phyloP scores from a whole-genome alignment of 2,329 filamentous ascomycete genomes.

The Beauveria asiatica region DNA sequence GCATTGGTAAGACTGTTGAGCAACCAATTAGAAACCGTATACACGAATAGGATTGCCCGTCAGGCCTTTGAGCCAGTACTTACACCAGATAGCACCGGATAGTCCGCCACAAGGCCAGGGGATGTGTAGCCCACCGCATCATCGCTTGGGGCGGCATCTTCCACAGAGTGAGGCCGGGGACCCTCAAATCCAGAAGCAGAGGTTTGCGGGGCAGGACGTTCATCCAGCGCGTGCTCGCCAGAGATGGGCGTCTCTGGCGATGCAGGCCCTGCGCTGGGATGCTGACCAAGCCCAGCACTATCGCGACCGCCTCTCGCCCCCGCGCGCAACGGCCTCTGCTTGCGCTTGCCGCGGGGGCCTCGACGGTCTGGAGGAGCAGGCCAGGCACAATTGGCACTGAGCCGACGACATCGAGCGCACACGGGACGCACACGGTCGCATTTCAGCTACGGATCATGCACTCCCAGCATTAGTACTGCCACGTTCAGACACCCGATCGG shows the following conservation, averaged over 20 bases:
- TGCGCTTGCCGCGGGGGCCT: neutral
- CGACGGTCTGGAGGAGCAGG: slow-evolving; percentile 1
- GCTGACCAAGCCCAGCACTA: neutral
- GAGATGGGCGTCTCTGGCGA: neutral
- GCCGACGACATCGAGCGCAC: neutral
- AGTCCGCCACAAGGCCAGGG: neutral
- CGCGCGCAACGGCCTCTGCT: neutral
- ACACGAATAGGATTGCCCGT: too few relatives aligned
- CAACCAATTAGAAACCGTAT: neutral
- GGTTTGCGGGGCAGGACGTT: neutral
- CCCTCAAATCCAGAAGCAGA: neutral
- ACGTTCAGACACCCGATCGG: neutral
- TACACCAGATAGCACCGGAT: neutral
- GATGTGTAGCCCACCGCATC: neutral
- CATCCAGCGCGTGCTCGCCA: too few relatives aligned
- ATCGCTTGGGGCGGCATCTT: neutral
- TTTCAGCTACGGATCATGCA: neutral
- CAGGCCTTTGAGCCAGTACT: neutral
- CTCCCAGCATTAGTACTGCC: neutral
- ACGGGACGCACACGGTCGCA: neutral
- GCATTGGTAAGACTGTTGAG: neutral
- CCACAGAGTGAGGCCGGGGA: too few relatives aligned
- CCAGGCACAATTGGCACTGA: neutral
- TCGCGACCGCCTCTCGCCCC: neutral
- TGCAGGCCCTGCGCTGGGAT: neutral